Evolutionary conservation across 140 eudicot genomes (phyloP).

Genomic region (Flaveria floridana): DNA sequence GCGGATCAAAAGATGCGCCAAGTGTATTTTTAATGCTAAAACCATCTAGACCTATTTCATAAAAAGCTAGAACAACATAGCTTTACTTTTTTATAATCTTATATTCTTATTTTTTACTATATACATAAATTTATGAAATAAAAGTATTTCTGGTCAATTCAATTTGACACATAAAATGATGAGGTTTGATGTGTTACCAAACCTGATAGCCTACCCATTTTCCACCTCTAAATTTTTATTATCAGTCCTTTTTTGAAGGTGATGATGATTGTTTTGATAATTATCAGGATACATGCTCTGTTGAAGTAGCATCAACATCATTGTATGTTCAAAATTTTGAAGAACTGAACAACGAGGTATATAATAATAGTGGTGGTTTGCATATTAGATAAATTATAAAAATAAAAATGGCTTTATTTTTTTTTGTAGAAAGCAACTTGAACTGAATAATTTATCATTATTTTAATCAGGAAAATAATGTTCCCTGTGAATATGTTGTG

Average conservation of each 20-base stretch:
- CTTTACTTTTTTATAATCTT: background rate
- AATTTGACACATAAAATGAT: background rate
- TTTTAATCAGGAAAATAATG: slow-evolving; percentile 29
- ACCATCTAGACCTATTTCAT: background rate
- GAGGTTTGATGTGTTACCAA: background rate
- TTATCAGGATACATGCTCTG: slow-evolving; percentile 27
- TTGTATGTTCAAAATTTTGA: slow-evolving; percentile 6
- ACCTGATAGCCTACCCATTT: background rate
- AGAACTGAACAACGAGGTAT: slow-evolving; percentile 37
- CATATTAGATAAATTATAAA: background rate
- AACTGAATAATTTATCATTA: slow-evolving; percentile 14
- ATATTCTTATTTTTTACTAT: background rate
- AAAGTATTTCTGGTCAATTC: background rate
- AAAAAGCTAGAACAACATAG: background rate
- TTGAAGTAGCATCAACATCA: slow-evolving; percentile 21
- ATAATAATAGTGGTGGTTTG: background rate
- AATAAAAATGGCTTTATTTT: background rate
- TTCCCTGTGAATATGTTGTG: slow-evolving; percentile 29
- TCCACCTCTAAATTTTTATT: background rate
- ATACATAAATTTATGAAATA: background rate
- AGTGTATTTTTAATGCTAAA: background rate
- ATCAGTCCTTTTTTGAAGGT: slow-evolving; percentile 20
- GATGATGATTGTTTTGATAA: slow-evolving; percentile 12
- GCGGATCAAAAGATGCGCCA: background rate
- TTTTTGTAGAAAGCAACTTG: slow-evolving; percentile 8